Evolutionary conservation across 176 grass and related monocot genomes (phyloP).

Genomic region (Carex scoparia): DNA sequence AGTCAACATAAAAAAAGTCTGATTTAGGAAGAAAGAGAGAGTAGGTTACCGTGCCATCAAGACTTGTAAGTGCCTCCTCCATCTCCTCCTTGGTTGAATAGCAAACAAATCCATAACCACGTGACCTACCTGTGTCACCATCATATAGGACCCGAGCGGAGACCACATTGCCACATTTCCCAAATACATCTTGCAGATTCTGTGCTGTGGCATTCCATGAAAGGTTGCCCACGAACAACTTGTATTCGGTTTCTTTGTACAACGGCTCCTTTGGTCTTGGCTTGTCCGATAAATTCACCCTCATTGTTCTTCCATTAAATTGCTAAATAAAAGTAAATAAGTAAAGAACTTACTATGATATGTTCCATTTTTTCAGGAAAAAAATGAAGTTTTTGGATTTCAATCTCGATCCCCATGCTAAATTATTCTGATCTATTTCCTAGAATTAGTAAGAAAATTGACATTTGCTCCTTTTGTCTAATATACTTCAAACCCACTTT

Average conservation of each 20-base stretch:
- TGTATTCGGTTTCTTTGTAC: slow-evolving; percentile 73
- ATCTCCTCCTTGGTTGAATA: slow-evolving; percentile 86
- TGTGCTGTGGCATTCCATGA: slow-evolving; percentile 76
- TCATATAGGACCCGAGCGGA: slow-evolving; percentile 71
- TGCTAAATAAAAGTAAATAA: slow-evolving; percentile 30
- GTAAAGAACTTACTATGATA: neutral
- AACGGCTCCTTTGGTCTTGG: slow-evolving; percentile 58
- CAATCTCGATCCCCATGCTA: neutral
- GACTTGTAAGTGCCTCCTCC: slow-evolving; percentile 55
- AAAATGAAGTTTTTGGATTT: neutral
- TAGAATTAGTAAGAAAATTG: neutral
- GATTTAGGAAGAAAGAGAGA: neutral
- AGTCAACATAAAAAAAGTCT: neutral
- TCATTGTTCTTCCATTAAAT: slow-evolving; percentile 71
- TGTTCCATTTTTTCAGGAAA: neutral
- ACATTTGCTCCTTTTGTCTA: neutral
- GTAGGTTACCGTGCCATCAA: slow-evolving; percentile 63
- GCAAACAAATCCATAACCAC: slow-evolving; percentile 87
- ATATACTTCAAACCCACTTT: no score
- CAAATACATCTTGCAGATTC: slow-evolving; percentile 49
- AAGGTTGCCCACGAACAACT: slow-evolving; percentile 90
- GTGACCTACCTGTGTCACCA: slow-evolving; percentile 67
- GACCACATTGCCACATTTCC: slow-evolving; percentile 58
- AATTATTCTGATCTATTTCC: neutral
- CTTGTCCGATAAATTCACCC: slow-evolving; percentile 85